Evolutionary conservation across 257 asterid genomes (phyloP).

Genomic region (Scutellaria galericulata): DNA sequence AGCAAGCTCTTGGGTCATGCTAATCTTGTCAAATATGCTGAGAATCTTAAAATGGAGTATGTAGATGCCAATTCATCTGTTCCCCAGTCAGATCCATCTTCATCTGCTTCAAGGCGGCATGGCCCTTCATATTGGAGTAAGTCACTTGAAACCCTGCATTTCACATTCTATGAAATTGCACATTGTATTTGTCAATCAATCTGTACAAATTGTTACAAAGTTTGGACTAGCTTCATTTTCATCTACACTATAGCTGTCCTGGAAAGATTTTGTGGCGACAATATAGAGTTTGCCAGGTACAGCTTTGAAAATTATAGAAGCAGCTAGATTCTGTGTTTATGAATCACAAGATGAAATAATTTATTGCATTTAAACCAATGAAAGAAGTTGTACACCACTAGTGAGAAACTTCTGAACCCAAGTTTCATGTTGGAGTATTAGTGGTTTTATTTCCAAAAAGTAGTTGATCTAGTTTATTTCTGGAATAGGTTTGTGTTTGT

Average conservation of each 20-base stretch:
- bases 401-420: background rate
- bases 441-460: background rate
- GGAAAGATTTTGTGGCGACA: constrained; percentile 2
- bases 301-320: background rate
- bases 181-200: constrained; percentile 14
- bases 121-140: constrained; percentile 81
- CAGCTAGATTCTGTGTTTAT: background rate
- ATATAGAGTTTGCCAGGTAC: background rate
- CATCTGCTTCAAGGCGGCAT: constrained; percentile 58
- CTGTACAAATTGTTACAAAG: constrained; percentile 14
- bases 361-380: background rate
- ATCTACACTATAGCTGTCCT: constrained; percentile 1
- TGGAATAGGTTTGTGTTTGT: background rate
- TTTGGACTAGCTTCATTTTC: constrained; percentile 16
- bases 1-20: constrained; percentile 74
- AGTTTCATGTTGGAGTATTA: background rate
- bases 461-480: background rate
- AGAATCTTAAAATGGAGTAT: constrained; percentile 65
- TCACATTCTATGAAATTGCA: background rate
- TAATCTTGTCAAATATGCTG: constrained; percentile 79
- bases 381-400: constrained; percentile 3
- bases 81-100: constrained; percentile 67
- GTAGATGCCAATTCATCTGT: constrained; percentile 58
- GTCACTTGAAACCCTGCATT: constrained; percentile 36
- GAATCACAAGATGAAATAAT: background rate